Base-by-base conservation (phyloP, 106 monocot species). In the Chionographis japonica region DNA sequence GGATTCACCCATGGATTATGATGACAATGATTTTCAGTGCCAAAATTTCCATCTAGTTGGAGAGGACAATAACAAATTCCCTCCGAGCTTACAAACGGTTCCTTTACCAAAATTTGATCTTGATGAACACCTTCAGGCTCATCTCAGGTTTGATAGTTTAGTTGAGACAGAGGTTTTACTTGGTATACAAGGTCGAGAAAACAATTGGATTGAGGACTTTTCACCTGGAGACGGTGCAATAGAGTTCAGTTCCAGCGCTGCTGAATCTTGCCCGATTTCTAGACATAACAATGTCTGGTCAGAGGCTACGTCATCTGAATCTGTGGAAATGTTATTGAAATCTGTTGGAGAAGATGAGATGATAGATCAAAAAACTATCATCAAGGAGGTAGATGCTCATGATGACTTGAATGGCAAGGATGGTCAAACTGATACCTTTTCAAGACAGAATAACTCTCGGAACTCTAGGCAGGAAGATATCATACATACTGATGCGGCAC, bases 1-100 rank as follows among this genome's bases (percentile, higher is more conserved):
- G 92, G 40, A 72, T 77, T 72, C 67, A 92, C 76, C 77, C 75
- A 97, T 92, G 92, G 95, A 92, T 97, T 86, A 91, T 85, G 86
- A 89, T 75, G 92, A 92, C 62, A 83, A 80, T 80, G 87, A 97
- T 70, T 97, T 97, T 79, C 92, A 87, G 62, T 78, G 65, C 61
- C 78, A 74, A 68, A 78, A 70, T 63, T 83, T 78, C 58, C 83
- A 78, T 37, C 37, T 83, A 78, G 74, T 49, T 13, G 74, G 78
- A 12, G 83, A 83, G 66, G 83, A 78, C 59, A 74, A 41, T 74
- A 70, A 14, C 40, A 82, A 66, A 54, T 82, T 77, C 35, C 65
- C 77, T 13, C 59, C 76, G 68, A 72, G 68, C 15, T 69, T 82
- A 55, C 55, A 59, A 35, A 37, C 77, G 37, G 77, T 73, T 74